Conservation (phyloP, 1,284 basidiomycete species). For the Marasmius fiardii region DNA sequence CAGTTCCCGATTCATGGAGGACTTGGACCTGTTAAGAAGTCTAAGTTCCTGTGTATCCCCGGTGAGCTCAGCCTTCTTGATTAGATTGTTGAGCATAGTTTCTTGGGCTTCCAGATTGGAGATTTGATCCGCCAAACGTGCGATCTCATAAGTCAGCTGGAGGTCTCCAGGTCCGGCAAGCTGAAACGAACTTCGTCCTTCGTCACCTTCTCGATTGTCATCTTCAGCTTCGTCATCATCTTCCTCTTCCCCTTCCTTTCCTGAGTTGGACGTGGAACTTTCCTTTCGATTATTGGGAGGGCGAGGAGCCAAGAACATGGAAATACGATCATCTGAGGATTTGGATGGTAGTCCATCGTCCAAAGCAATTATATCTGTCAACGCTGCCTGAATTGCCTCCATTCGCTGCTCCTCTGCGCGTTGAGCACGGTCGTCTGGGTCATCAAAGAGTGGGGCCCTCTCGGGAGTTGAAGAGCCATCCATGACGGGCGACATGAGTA, state of each 20-base stretch:
- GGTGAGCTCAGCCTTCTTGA: conserved; percentile 92
- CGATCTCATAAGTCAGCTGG: conserved; percentile 81
- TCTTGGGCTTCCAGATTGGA: conserved; percentile 78
- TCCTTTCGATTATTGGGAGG: conserved; percentile 17
- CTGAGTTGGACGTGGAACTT: conserved; percentile 37
- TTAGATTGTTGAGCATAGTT: conserved; percentile 78
- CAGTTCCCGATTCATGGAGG: conserved; percentile 79
- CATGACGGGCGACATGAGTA: conserved; percentile 69
- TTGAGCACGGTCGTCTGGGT: conserved; percentile 62
- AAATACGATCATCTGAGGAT: conserved; percentile 9
- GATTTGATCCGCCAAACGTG: conserved; percentile 72
- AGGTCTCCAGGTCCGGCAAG: conserved; percentile 84
- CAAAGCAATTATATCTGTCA: conserved; percentile 90
- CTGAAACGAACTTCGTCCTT: conserved; percentile 54
- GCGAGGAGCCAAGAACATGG: conserved; percentile 13
- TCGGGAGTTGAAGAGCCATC: conserved; percentile 47
- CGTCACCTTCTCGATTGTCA: conserved; percentile 34
- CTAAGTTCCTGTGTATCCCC: conserved; percentile 85
- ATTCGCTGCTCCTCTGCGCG: conserved; percentile 76
- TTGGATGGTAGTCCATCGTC: conserved; percentile 43
- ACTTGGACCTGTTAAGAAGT: conserved; percentile 78
- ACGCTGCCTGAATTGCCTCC: conserved; percentile 90
- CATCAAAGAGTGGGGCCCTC: conserved; percentile 77
- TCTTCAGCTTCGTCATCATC: conserved; percentile 40
- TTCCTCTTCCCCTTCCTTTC: conserved; percentile 34